phyloP scores from a whole-genome alignment of 305 asterid species.

The Fraxinus nigra region DNA sequence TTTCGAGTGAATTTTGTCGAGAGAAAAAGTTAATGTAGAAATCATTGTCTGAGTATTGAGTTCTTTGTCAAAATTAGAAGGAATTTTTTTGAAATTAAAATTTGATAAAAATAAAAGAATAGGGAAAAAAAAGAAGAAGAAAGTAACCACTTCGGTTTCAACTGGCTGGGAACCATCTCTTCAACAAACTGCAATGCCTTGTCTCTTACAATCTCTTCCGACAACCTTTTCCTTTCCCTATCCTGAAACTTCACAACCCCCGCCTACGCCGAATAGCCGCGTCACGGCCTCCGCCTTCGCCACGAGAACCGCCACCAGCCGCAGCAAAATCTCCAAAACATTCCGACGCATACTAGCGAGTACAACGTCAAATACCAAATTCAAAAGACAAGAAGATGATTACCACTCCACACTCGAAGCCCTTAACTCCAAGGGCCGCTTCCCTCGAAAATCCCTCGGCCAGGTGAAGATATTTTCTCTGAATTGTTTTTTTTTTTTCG shows the following conservation, averaged over 20 bases:
- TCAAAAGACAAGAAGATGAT: conserved; percentile 62
- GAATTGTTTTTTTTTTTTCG: not conserved
- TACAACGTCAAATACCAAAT: conserved; percentile 37
- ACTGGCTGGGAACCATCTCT: not conserved
- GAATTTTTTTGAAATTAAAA: not conserved
- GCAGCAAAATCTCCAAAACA: conserved; percentile 14
- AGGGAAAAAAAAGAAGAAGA: not conserved
- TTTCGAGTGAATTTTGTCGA: not conserved
- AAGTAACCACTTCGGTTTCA: not conserved
- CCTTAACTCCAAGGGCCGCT: conserved; percentile 88
- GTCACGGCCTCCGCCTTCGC: not conserved
- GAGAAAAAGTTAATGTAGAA: not conserved
- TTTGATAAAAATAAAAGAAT: not conserved
- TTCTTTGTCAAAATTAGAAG: not conserved
- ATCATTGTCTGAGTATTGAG: not conserved
- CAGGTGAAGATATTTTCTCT: conserved; percentile 43
- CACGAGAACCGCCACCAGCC: conserved; percentile 11
- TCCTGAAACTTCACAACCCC: conserved; percentile 15
- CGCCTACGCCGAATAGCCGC: conserved; percentile 32
- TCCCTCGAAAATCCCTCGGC: conserved; percentile 91
- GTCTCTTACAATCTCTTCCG: conserved; percentile 24
- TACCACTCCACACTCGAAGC: conserved; percentile 84
- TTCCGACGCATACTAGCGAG: conserved; percentile 19
- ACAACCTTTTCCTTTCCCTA: conserved; percentile 5
- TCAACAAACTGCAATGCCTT: conserved; percentile 30